Conservation (phyloP, 2,329 filamentous ascomycete species). For the Claviceps maximensis region DNA sequence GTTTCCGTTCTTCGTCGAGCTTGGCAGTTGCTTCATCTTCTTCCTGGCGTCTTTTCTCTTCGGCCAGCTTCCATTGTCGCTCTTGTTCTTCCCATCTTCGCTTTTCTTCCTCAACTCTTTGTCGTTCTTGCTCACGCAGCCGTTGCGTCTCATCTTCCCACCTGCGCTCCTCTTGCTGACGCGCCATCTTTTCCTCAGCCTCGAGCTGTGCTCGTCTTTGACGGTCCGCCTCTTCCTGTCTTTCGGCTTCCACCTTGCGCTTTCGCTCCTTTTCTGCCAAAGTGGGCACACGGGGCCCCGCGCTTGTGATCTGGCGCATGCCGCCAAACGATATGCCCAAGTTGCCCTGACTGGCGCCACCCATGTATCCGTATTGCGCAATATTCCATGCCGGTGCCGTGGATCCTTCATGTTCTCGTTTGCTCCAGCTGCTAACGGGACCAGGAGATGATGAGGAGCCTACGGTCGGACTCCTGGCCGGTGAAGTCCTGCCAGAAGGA, state of each 20-base stretch:
- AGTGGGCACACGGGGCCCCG: constrained; percentile 65
- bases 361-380: constrained; percentile 96
- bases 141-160: constrained; percentile 54
- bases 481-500: constrained; percentile 44
- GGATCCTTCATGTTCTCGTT: constrained; percentile 61
- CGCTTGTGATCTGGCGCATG: constrained; percentile 80
- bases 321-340: constrained; percentile 87
- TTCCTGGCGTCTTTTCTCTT: constrained; percentile 56
- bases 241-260: constrained; percentile 46
- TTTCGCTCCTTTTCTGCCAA: constrained; percentile 71
- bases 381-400: constrained; percentile 96
- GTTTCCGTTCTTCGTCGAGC: constrained; percentile 52
- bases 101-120: constrained; percentile 53
- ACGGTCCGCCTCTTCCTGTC: constrained; percentile 41
- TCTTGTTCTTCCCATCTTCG: constrained; percentile 68
- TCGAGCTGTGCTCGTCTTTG: constrained; percentile 32
- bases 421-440: constrained; percentile 79
- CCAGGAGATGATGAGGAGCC: constrained; percentile 40
- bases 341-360: constrained; percentile 89
- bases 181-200: constrained; percentile 49
- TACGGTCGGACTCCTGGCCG: constrained; percentile 41
- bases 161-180: constrained; percentile 48
- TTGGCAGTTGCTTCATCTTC: constrained; percentile 60
- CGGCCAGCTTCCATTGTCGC: constrained; percentile 61
- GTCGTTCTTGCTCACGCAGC: constrained; percentile 45